Conservation (phyloP, 257 asterid species). For the Ocimum tenuiflorum region DNA sequence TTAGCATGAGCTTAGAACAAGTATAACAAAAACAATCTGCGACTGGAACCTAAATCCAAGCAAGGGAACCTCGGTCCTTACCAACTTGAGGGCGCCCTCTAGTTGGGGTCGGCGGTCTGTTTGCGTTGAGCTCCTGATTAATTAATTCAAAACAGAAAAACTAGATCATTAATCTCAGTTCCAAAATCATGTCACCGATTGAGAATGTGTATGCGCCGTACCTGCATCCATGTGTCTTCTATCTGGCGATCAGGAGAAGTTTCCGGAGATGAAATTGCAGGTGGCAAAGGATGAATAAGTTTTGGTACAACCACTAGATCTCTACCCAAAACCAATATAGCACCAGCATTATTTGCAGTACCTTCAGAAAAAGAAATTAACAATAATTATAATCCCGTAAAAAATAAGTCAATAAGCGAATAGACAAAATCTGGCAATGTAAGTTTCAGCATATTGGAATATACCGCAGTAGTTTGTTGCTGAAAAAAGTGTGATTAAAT, state of each 20-base stretch:
- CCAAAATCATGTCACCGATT: background rate
- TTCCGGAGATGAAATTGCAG: constrained; percentile 84
- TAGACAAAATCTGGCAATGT: background rate
- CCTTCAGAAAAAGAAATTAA: constrained; percentile 32
- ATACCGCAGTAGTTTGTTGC: constrained; percentile 99
- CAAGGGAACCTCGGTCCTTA: constrained; percentile 85
- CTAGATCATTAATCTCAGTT: constrained; percentile 11
- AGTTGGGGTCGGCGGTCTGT: constrained; percentile 96
- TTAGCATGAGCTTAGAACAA: constrained; percentile 48
- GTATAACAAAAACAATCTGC: constrained; percentile 35
- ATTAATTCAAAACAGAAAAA: background rate
- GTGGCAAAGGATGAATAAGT: constrained; percentile 86
- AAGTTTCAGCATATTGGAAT: constrained; percentile 3
- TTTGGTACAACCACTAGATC: constrained; percentile 97
- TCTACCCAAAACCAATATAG: constrained; percentile 94
- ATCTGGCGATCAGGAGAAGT: constrained; percentile 73
- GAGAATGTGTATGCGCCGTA: constrained; percentile 9
- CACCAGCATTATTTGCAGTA: constrained; percentile 98
- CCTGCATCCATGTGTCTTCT: constrained; percentile 99
- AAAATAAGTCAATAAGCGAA: background rate
- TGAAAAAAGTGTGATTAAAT: constrained; percentile 86
- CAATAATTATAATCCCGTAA: background rate
- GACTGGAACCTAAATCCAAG: constrained; percentile 67
- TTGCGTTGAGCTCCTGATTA: constrained; percentile 88
- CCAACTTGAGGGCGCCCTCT: constrained; percentile 95